These are phyloP conservation scores for Coprinopsis sp. DNA, from an alignment of 768 basidiomycete species.

Conservation along the genomic window DNA sequence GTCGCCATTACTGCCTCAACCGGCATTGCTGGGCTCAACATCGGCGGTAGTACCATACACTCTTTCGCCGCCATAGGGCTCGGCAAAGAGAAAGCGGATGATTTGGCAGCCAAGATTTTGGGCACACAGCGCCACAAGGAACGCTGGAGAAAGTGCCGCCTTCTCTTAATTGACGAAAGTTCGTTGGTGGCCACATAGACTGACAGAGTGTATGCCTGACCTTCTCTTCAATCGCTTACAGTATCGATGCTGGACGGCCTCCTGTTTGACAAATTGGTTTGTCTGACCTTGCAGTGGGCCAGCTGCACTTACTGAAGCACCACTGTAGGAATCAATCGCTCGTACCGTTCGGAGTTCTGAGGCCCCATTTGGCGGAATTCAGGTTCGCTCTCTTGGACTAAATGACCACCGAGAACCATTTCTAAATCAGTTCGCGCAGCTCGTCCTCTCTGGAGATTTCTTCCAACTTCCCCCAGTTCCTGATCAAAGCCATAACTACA, in stretches of 20 bases:
- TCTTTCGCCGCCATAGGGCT: slow-evolving; percentile 62
- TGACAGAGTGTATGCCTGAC: neutral
- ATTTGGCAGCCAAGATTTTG: slow-evolving; percentile 34
- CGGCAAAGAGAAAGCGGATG: slow-evolving; percentile 44
- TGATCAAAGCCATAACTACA: slow-evolving; percentile 29
- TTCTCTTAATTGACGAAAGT: slow-evolving; percentile 75
- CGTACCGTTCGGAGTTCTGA: slow-evolving; percentile 35
- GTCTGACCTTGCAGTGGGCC: slow-evolving; percentile 13
- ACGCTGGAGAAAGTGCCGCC: slow-evolving; percentile 49
- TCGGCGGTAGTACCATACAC: slow-evolving; percentile 65
- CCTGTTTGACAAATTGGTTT: slow-evolving; percentile 67
- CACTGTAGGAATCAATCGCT: slow-evolving; percentile 33
- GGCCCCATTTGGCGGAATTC: slow-evolving; percentile 65
- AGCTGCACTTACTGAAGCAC: slow-evolving; percentile 24
- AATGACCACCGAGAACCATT: slow-evolving; percentile 10
- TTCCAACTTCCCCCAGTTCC: slow-evolving; percentile 76
- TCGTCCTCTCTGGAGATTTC: slow-evolving; percentile 74
- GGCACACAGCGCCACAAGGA: slow-evolving; percentile 14
- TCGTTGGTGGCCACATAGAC: slow-evolving; percentile 11
- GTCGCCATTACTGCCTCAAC: slow-evolving; percentile 66
- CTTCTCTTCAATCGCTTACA: slow-evolving; percentile 10
- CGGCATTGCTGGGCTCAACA: slow-evolving; percentile 64
- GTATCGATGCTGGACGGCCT: slow-evolving; percentile 76
- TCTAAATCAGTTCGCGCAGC: slow-evolving; percentile 28
- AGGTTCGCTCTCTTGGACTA: slow-evolving; percentile 32